Percentiles rank a stretch among this genome's conserved stretches.
Evolutionary conservation across 148 eudicot species (phyloP).

Genomic region (Cornus controversa): DNA sequence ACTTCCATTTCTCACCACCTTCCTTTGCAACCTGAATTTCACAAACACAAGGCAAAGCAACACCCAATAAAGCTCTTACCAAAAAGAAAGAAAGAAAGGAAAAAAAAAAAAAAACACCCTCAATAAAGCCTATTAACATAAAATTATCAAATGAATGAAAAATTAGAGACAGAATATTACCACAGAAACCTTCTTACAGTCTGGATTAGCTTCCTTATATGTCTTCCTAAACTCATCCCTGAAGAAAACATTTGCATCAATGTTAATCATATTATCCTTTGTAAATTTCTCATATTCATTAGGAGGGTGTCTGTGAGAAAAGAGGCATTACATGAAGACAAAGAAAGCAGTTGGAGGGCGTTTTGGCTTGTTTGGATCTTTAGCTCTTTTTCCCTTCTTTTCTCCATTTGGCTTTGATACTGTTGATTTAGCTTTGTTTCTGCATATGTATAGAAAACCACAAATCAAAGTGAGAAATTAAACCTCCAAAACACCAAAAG

Average conservation of each 20-base stretch:
- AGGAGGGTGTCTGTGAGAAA: background rate
- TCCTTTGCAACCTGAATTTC: conserved; percentile 67
- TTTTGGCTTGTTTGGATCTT: conserved; percentile 64
- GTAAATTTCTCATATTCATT: background rate
- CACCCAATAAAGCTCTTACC: too few relatives aligned
- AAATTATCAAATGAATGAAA: background rate
- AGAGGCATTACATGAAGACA: conserved; percentile 54
- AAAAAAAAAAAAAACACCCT: too few relatives aligned
- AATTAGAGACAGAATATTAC: conserved; percentile 20
- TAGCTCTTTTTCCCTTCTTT: conserved; percentile 56
- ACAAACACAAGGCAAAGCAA: background rate
- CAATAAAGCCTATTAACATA: background rate
- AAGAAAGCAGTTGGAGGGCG: conserved; percentile 82
- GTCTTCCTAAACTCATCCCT: conserved; percentile 85
- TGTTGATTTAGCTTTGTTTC: conserved; percentile 43
- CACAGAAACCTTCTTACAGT: conserved; percentile 57
- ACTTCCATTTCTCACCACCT: conserved; percentile 86
- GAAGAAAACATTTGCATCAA: background rate
- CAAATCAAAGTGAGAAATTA: background rate
- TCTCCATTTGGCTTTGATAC: conserved; percentile 29
- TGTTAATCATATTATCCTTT: background rate
- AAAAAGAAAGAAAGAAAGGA: too few relatives aligned
- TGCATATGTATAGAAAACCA: conserved; percentile 3
- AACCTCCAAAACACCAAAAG: background rate
- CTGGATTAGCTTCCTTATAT: conserved; percentile 76